phyloP scores from a whole-genome alignment of 345 rosid species.

The Hibiscus syriacus region DNA sequence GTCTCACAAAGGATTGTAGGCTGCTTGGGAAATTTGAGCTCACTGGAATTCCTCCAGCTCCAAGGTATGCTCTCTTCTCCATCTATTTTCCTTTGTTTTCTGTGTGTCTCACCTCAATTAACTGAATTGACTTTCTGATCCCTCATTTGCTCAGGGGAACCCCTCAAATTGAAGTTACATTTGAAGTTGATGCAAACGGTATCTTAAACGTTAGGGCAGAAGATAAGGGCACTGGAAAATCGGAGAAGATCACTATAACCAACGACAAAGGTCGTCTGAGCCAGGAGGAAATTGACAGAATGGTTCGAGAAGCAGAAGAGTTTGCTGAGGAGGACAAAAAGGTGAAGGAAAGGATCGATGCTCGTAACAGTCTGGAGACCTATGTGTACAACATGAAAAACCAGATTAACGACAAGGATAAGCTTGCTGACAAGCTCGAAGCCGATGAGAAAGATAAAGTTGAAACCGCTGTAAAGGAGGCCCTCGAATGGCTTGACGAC shows the following conservation, averaged over 20 bases:
- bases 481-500: constrained; percentile 89
- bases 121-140: neutral
- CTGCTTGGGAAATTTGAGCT: constrained; percentile 84
- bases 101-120: neutral
- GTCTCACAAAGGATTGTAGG: constrained; percentile 91
- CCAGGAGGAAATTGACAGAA: constrained; percentile 93
- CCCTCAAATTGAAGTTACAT: constrained; percentile 95
- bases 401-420: constrained; percentile 85
- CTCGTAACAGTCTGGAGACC: constrained; percentile 82
- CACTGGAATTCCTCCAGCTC: constrained; percentile 78
- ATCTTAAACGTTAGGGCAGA: constrained; percentile 87
- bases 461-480: constrained; percentile 75
- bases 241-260: constrained; percentile 93
- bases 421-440: constrained; percentile 93
- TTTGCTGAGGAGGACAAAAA: constrained; percentile 97
- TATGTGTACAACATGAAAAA: constrained; percentile 93
- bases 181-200: constrained; percentile 94
- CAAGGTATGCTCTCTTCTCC: constrained; percentile 42
- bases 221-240: constrained; percentile 82
- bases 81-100: neutral
- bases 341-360: constrained; percentile 87
- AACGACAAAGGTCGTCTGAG: constrained; percentile 94
- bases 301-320: constrained; percentile 95
- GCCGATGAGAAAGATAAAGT: constrained; percentile 87
- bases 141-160: constrained; percentile 56